Percentiles rank a stretch among this genome's conserved stretches.
Conservation (phyloP, 2,329 filamentous ascomycete species). For the Ascochyta rabiei region DNA sequence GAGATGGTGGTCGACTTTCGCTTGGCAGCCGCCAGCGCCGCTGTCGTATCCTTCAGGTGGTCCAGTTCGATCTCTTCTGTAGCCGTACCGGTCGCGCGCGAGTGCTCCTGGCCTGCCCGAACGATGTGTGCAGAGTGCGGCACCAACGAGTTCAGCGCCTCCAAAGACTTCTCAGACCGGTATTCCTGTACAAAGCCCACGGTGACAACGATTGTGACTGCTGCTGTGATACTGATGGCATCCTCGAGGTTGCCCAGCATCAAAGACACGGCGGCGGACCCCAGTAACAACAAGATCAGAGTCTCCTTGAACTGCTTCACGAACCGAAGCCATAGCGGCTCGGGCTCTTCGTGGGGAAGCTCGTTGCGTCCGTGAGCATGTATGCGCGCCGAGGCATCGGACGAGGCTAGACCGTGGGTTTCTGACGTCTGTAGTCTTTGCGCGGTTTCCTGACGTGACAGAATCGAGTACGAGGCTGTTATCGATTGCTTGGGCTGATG, state of each 20-base stretch:
- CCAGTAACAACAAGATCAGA: constrained; percentile 87
- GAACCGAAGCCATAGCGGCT: constrained; percentile 94
- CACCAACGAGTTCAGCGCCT: constrained; percentile 90
- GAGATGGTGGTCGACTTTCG: constrained; percentile 82
- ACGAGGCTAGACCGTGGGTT: constrained; percentile 76
- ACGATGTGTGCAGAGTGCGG: constrained; percentile 97
- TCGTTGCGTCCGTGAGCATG: constrained; percentile 88
- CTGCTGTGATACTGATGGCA: constrained; percentile 91
- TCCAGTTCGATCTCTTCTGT: constrained; percentile 54
- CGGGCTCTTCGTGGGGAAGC: constrained; percentile 89
- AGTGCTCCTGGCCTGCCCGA: constrained; percentile 53
- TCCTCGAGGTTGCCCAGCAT: constrained; percentile 94
- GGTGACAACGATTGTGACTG: constrained; percentile 94
- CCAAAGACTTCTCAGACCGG: constrained; percentile 93
- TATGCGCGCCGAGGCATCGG: constrained; percentile 80
- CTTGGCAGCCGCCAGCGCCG: constrained; percentile 69
- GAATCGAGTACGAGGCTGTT: constrained; percentile 62
- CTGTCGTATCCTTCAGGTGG: constrained; percentile 58
- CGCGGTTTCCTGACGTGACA: constrained; percentile 80
- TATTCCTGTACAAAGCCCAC: constrained; percentile 98
- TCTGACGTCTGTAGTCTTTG: constrained; percentile 82
- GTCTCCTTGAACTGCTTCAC: constrained; percentile 97
- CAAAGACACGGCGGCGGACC: constrained; percentile 85
- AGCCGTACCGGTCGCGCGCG: constrained; percentile 33
- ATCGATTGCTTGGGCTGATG: constrained; percentile 41